These are phyloP conservation scores for Kodamaea nitidulidarum DNA, from an alignment of 805 yeast genomes.

Conservation along the genomic window DNA sequence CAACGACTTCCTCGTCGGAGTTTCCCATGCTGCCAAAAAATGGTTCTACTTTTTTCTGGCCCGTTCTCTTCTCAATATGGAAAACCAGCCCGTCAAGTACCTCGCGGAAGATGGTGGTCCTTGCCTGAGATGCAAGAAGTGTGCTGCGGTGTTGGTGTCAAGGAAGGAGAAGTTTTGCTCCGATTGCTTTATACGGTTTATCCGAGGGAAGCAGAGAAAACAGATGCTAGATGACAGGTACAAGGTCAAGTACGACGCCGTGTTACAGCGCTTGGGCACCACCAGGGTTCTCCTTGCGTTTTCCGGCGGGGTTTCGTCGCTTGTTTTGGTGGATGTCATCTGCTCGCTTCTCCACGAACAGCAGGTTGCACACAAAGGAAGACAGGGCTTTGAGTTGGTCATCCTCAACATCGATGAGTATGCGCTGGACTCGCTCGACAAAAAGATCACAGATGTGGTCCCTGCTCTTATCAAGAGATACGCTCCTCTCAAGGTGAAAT, in stretches of 20 bases:
- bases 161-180: slow-evolving; percentile 66
- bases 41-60: background rate
- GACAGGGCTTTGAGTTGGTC: slow-evolving; percentile 60
- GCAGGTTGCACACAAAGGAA: slow-evolving; percentile 52
- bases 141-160: slow-evolving; percentile 41
- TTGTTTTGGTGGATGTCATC: slow-evolving; percentile 66
- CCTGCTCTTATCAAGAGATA: slow-evolving; percentile 17
- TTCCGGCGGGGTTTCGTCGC: slow-evolving; percentile 64
- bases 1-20: background rate
- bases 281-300: slow-evolving; percentile 56
- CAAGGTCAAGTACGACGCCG: slow-evolving; percentile 61
- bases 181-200: slow-evolving; percentile 65
- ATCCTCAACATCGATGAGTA: slow-evolving; percentile 47
- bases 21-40: background rate
- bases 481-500: slow-evolving; percentile 24
- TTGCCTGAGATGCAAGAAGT: slow-evolving; percentile 51
- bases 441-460: slow-evolving; percentile 14
- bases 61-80: background rate
- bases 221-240: slow-evolving; percentile 69
- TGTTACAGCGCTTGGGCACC: slow-evolving; percentile 25
- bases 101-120: slow-evolving; percentile 12
- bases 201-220: slow-evolving; percentile 76
- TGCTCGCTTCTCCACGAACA: slow-evolving; percentile 63
- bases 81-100: slow-evolving; percentile 14
- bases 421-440: slow-evolving; percentile 15